These are phyloP conservation scores for Kazachstania viticola DNA, from an alignment of 805 yeast genomes.

Conservation along the genomic window DNA sequence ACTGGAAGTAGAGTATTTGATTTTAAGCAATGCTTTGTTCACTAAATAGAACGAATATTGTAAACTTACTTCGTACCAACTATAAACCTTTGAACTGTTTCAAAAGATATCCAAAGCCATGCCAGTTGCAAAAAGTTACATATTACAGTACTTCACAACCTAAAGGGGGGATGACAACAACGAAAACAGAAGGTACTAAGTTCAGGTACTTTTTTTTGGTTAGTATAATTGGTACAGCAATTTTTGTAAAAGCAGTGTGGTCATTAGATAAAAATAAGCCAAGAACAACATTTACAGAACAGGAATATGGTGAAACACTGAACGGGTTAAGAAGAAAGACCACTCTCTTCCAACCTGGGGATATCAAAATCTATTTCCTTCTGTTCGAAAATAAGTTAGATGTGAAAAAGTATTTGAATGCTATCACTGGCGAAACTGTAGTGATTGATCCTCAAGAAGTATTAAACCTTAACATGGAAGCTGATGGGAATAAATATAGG, in stretches of 20 bases:
- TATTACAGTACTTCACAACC: no score
- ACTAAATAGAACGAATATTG: no score
- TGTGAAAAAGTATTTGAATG: conserved; percentile 10
- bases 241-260: conserved; percentile 31
- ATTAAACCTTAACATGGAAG: conserved; percentile 34
- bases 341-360: conserved; percentile 32
- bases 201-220: conserved; percentile 32
- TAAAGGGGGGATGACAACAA: no score
- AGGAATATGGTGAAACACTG: conserved; percentile 33
- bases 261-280: conserved; percentile 28
- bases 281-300: conserved; percentile 24
- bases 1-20: no score
- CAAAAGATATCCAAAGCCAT: no score
- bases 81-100: no score
- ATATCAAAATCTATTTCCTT: conserved; percentile 33
- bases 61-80: no score
- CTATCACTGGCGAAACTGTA: conserved; percentile 13
- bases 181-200: conserved; percentile 22
- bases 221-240: conserved; percentile 35
- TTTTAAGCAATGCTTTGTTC: no score
- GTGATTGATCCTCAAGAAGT: conserved; percentile 43
- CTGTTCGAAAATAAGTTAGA: conserved; percentile 14
- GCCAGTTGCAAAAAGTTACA: no score
- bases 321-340: conserved; percentile 42
- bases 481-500: conserved; percentile 37